phyloP scores from a whole-genome alignment of 768 basidiomycete species.

The Suillus lakei region DNA sequence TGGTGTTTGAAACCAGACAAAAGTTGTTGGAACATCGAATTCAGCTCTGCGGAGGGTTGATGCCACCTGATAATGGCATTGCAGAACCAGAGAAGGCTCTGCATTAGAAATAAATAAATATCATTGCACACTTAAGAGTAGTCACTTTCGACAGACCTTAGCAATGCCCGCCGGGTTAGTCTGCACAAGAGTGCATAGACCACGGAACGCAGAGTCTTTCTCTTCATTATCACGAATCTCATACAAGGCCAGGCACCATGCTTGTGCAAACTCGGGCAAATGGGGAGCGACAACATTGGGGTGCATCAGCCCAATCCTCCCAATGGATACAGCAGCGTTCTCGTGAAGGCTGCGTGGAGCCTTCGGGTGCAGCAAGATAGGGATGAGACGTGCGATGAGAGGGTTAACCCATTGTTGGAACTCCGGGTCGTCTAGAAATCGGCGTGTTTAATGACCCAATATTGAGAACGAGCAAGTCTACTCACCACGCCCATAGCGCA shows the following conservation, averaged over 20 bases:
- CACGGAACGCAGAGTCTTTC: constrained; percentile 98
- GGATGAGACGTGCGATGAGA: constrained; percentile 86
- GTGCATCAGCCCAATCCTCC: constrained; percentile 93
- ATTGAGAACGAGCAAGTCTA: constrained; percentile 11
- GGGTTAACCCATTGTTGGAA: constrained; percentile 93
- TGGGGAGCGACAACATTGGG: constrained; percentile 88
- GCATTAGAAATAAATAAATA: constrained; percentile 16
- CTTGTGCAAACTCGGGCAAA: constrained; percentile 87
- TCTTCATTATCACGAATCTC: constrained; percentile 99
- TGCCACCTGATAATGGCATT: constrained; percentile 98
- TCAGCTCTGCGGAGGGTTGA: constrained; percentile 87
- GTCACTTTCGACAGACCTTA: constrained; percentile 62
- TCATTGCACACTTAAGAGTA: not conserved
- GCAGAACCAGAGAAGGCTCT: constrained; percentile 98
- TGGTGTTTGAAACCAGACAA: constrained; percentile 90
- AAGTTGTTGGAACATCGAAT: constrained; percentile 92
- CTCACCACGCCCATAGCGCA: constrained; percentile 85
- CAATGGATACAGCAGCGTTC: constrained; percentile 98
- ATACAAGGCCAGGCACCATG: constrained; percentile 96
- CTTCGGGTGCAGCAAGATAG: constrained; percentile 90
- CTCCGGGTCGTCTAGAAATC: constrained; percentile 68
- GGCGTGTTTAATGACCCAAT: constrained; percentile 13
- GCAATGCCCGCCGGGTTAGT: constrained; percentile 93
- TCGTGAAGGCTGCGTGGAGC: constrained; percentile 94
- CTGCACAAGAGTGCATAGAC: constrained; percentile 94